Base-by-base conservation (phyloP, 2,329 filamentous ascomycete genomes). In the Diaporthe longicolla region DNA sequence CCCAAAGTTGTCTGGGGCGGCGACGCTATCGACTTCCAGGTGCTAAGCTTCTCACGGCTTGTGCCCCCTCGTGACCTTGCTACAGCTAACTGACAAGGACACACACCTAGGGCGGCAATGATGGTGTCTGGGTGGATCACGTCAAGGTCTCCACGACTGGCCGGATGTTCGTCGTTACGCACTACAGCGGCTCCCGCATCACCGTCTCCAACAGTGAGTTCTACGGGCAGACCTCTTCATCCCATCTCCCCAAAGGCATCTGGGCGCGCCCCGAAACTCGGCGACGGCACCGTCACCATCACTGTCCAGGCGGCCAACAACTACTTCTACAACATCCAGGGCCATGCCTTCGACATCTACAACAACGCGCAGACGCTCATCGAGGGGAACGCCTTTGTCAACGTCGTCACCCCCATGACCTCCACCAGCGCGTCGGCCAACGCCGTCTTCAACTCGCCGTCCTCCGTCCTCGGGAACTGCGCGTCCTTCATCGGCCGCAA, bases 201-300 rank as follows among this genome's bases (percentile, higher is more conserved):
- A 90, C 89, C 29, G 86, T 92, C 80, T 89, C 89, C 77, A 91
- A 91, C 86, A 85, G 79, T 82, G 87, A 89, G 79, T 87, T 92
- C 77, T 86, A 92, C 78, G 90, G 90, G 59, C 78, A 79, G 26
- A 86, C 86, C 45, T 80, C 82, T 26, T 91, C 85, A 83, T 91
- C 89, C 89, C 76, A 78, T 91, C 79, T 88, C 89, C 83, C 84
- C 85, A 77, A 91, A 89, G 80, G 87, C 86, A 65, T 87, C 85
- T n/a, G 89, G 89, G 73, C 88, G 89, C 71, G 82, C 83, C 19
- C 89, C 89, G 77, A 90, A 91, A 83, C 83, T 91, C 26, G 84
- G 84, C 26, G 79, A 79, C 50, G 82, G 82, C 73, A 87, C 87
- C 80, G 89, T 88, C 68, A 84, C 89, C 65, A 76, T 77, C 59